Percentiles rank a stretch among this genome's conserved stretches.
Evolutionary conservation across 228 moss, liverwort and hornwort genomes (phyloP).

Genomic region (Sphagnum magellanicum): DNA sequence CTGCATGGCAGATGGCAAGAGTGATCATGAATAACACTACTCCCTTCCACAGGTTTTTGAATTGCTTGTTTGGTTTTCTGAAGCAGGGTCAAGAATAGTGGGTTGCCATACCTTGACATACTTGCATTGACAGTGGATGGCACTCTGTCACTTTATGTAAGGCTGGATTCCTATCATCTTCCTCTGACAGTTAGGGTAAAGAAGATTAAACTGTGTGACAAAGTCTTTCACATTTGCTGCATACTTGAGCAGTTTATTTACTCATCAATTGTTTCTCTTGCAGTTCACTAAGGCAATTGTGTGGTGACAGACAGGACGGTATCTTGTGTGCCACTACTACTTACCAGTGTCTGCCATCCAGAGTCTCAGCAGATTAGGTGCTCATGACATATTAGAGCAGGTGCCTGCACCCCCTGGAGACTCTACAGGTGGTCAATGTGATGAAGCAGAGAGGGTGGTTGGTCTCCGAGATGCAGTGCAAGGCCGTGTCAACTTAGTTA

Average conservation of each 20-base stretch:
- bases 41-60: no score
- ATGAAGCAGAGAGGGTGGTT: slow-evolving; percentile 39
- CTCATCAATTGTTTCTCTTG: background rate
- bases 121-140: slow-evolving; percentile 70
- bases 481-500: slow-evolving; percentile 72
- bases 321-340: slow-evolving; percentile 77
- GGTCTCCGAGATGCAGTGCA: slow-evolving; percentile 72
- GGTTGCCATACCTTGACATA: slow-evolving; percentile 56
- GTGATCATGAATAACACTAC: no score
- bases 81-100: slow-evolving; percentile 29
- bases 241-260: no score
- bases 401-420: slow-evolving; percentile 8
- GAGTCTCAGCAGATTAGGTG: slow-evolving; percentile 17
- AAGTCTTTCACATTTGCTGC: background rate
- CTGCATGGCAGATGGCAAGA: no score
- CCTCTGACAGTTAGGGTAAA: background rate
- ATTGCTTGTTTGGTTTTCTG: background rate
- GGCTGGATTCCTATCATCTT: slow-evolving; percentile 1
- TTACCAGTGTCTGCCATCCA: slow-evolving; percentile 49
- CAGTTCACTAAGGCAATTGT: background rate
- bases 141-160: slow-evolving; percentile 62
- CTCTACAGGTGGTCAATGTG: slow-evolving; percentile 22
- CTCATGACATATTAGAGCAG: slow-evolving; percentile 14
- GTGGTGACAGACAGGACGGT: slow-evolving; percentile 54
- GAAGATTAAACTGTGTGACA: background rate